Evolutionary conservation across 2,329 filamentous ascomycete genomes (phyloP).

Genomic region (Nakataea oryzae): DNA sequence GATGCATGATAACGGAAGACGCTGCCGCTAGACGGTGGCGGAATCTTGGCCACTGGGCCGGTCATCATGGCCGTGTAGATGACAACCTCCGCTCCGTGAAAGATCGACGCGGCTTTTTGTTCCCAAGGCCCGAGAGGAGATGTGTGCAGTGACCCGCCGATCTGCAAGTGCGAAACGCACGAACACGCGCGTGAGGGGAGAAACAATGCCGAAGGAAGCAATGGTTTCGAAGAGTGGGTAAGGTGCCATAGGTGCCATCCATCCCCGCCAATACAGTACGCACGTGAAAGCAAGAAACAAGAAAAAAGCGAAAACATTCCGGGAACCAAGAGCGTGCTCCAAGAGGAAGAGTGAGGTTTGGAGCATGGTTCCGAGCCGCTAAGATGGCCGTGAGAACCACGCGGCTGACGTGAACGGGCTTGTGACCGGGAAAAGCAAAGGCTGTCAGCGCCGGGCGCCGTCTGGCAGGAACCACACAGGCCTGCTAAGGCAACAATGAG

Average conservation of each 20-base stretch:
- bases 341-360: background rate
- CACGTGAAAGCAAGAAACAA: background rate
- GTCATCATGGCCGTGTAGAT: background rate
- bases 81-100: background rate
- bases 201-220: background rate
- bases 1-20: background rate
- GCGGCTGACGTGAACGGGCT: background rate
- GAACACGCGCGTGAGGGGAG: background rate
- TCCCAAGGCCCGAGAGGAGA: background rate
- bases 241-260: background rate
- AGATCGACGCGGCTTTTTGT: background rate
- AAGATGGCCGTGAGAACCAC: background rate
- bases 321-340: background rate
- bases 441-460: background rate
- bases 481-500: background rate
- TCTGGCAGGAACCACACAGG: background rate
- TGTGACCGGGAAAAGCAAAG: background rate
- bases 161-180: background rate
- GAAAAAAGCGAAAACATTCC: background rate
- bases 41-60: background rate
- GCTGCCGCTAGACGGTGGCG: no score
- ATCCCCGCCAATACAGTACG: background rate
- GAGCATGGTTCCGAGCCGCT: background rate
- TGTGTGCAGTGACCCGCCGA: background rate
- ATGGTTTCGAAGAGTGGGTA: background rate